Evolutionary conservation across 1,284 basidiomycete genomes (phyloP), one percentile per base, ranked within the genome.

Genomic region (Papiliotrema fonsecae): DNA sequence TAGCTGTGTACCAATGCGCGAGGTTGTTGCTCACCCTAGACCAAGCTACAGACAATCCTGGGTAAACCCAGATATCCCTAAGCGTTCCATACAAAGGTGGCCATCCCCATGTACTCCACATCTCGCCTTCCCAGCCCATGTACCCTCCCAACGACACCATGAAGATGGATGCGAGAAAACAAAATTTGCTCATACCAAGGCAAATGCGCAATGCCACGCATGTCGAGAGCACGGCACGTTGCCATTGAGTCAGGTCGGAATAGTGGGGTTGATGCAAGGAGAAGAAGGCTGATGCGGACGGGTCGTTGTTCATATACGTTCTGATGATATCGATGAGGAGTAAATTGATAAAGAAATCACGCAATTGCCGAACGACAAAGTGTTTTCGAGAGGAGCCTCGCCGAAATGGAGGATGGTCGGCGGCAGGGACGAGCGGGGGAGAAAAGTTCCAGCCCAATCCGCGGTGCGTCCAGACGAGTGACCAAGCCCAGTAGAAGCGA

Each of bases 401-500:
- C 5, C 55, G 52, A 51, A 55, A 70, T 0, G 69, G 69, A 14
- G 46, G 47, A 19, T 25, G 19, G 5, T 14, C 24, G 26, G 59
- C 60, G 5, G 2, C 45, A 26, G 2, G 62, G 55, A 1, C 70
- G 54, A 2, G 61, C 57, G 16, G 60, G 54, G 21, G 48, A 48
- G 31, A 54, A n/a, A 27, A 64, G 55, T 65, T 67, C 69, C 69
- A 72, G 2, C 69, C 69, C 3, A 72, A 59, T 24, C 69, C 67
- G 11, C 69, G 56, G 31, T 45, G 56, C 1, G 67, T 67, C 54
- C 57, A 67, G 42, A 50, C 62, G 25, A 67, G 56, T 18, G 56
- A 58, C 0, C 39, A 24, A 0, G 65, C 59, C 69, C 69, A 72
- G 31, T 49, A 55, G 18, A 65, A 47, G 49, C 70, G 70, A n/a